phyloP scores from a whole-genome alignment of 1,284 basidiomycete species.

The Tilletia setariae region DNA sequence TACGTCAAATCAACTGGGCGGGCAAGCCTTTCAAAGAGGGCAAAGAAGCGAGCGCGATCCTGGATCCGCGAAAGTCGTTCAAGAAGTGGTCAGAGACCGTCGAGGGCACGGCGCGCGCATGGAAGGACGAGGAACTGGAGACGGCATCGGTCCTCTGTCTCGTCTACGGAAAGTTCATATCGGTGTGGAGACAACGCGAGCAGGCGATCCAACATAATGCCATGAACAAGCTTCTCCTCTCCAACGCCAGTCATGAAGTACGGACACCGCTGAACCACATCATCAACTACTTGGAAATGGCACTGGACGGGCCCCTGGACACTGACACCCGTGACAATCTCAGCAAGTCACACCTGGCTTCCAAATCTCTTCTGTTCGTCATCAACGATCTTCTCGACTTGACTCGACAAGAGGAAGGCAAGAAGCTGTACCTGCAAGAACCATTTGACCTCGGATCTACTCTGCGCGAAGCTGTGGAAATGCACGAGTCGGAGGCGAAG shows the following conservation, averaged over 20 bases:
- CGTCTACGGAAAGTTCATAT: slow-evolving; percentile 80
- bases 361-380: slow-evolving; percentile 63
- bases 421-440: slow-evolving; percentile 76
- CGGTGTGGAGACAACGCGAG: slow-evolving; percentile 84
- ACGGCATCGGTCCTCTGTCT: slow-evolving; percentile 79
- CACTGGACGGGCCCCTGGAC: slow-evolving; percentile 74
- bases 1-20: slow-evolving; percentile 52
- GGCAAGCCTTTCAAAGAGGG: slow-evolving; percentile 65
- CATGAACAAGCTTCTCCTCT: slow-evolving; percentile 73
- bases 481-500: slow-evolving; percentile 66
- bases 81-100: slow-evolving; percentile 73
- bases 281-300: slow-evolving; percentile 73
- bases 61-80: slow-evolving; percentile 48
- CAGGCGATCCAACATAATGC: slow-evolving; percentile 72
- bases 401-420: slow-evolving; percentile 74
- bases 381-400: slow-evolving; percentile 84
- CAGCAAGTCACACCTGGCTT: slow-evolving; percentile 73
- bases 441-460: slow-evolving; percentile 71
- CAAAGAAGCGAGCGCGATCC: slow-evolving; percentile 33
- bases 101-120: slow-evolving; percentile 68
- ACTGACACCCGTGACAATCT: slow-evolving; percentile 75
- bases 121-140: slow-evolving; percentile 84
- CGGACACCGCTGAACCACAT: slow-evolving; percentile 51
- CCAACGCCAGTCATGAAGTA: slow-evolving; percentile 87
- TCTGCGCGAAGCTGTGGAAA: slow-evolving; percentile 67